phyloP scores from a whole-genome alignment of 1,139 yeast species.

The Wickerhamomyces sp. region DNA sequence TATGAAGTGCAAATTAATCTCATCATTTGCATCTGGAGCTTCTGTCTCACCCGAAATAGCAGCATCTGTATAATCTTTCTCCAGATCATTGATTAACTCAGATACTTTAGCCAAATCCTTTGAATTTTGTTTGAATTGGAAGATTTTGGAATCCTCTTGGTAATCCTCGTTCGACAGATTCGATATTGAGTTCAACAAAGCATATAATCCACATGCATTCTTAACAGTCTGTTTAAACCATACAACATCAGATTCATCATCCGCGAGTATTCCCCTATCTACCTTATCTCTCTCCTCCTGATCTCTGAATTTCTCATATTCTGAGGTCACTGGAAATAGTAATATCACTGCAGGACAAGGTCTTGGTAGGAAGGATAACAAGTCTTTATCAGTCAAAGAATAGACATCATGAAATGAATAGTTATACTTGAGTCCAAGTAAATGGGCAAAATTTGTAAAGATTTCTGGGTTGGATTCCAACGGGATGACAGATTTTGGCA shows the following conservation, averaged over 20 bases:
- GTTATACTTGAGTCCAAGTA: constrained; percentile 60
- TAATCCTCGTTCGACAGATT: constrained; percentile 47
- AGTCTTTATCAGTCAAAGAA: constrained; percentile 75
- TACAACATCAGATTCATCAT: constrained; percentile 26
- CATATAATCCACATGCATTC: constrained; percentile 93
- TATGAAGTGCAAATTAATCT: constrained; percentile 73
- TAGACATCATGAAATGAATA: constrained; percentile 75
- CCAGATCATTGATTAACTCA: constrained; percentile 50
- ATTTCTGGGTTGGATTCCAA: constrained; percentile 87
- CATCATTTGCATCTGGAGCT: constrained; percentile 67
- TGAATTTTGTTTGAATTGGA: constrained; percentile 12
- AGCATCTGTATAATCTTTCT: constrained; percentile 50
- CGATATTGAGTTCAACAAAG: constrained; percentile 68
- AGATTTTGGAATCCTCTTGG: constrained; percentile 14
- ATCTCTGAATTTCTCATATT: constrained; percentile 40
- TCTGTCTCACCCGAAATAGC: constrained; percentile 73
- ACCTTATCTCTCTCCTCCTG: constrained; percentile 8
- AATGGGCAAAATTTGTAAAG: constrained; percentile 64
- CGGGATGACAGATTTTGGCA: constrained; percentile 56
- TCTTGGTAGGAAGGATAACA: constrained; percentile 73
- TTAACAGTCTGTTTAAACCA: constrained; percentile 86
- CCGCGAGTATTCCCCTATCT: neutral
- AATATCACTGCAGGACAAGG: constrained; percentile 74
- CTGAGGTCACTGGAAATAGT: constrained; percentile 71
- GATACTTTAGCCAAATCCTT: constrained; percentile 21